Evolutionary conservation across 2,329 filamentous ascomycete species (phyloP), one percentile per base, ranked within the genome.

Genomic region (Cordyceps militaris): DNA sequence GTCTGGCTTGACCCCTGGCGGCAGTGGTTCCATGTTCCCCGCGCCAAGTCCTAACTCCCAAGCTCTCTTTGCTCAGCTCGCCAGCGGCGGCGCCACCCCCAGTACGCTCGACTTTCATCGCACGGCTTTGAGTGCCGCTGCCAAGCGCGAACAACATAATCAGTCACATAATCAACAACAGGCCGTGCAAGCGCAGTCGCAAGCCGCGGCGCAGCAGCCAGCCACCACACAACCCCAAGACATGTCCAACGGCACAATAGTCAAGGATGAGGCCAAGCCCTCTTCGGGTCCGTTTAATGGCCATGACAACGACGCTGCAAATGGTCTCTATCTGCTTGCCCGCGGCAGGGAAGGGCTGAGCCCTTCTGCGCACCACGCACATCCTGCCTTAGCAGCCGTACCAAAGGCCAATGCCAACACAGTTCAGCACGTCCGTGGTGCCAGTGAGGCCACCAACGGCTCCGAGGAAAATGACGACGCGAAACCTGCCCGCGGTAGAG

Each of bases 21-120:
- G 93, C 64, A 91, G 92, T 70, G 93, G 92, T 66, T 96, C 92
- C 65, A 97, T 97, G 91, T 97, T 97, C 77, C 91, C 93, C 58
- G 89, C 88, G 56, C 88, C 91, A 2, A 96, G 89, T 70, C 92
- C 91, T 36, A 95, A 89, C 70, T 89, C 90, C 0, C 87, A 91
- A 75, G 88, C 88, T 52, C 75, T 97, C 7, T 90, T 92, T 72
- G 87, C 87, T 61, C 87, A 88, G 63, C 76, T 94, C 38, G 85
- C 89, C 63, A 89, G 84, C 68, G 89, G 89, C 63, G 89, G 87
- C 57, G 88, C 91, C 4, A 99, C 94, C 1, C 94, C 94, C 9
- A 87, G 87, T 61, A 96, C 93, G 0, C 76, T 96, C 51, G 94
- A 99, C 67, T 99, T 99, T 66, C 93, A 97, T 66, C 88, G 93